Percentiles rank a stretch among this genome's conserved stretches.
phyloP scores from a whole-genome alignment of 2,329 filamentous ascomycete species.

The Claviceps sp. region DNA sequence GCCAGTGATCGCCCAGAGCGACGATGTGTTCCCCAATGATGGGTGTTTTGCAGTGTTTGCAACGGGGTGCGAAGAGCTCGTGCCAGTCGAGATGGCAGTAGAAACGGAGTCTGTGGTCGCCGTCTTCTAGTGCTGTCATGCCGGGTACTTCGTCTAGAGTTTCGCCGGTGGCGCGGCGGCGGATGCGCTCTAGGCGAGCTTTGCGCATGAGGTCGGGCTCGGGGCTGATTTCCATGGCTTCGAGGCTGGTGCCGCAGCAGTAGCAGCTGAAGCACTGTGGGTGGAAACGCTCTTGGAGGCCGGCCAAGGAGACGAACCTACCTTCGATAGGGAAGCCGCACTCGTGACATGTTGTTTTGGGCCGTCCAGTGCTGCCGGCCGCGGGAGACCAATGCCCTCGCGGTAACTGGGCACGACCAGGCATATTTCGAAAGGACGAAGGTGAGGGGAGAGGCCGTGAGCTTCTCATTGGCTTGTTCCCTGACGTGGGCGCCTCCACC shows the following conservation, averaged over 20 bases:
- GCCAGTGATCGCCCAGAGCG: conserved; percentile 90
- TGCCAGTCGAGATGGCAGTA: conserved; percentile 99
- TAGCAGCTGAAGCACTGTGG: conserved; percentile 87
- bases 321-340: conserved; percentile 79
- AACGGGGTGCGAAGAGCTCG: conserved; percentile 81
- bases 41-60: conserved; percentile 91
- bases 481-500: conserved; percentile 28
- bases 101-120: conserved; percentile 65
- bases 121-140: conserved; percentile 54
- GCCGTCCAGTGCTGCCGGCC: conserved; percentile 30
- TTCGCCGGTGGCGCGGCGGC: conserved; percentile 43
- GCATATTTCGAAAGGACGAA: conserved; percentile 17
- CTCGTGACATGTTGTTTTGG: conserved; percentile 66
- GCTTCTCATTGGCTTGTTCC: conserved; percentile 18
- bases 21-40: conserved; percentile 93
- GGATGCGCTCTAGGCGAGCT: conserved; percentile 62
- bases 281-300: conserved; percentile 65
- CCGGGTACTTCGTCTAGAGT: conserved; percentile 48
- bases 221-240: conserved; percentile 91
- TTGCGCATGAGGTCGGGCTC: conserved; percentile 63
- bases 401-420: conserved; percentile 26
- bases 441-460: conserved; percentile 32
- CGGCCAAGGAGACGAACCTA: conserved; percentile 73
- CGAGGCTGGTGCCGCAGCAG: conserved; percentile 73
- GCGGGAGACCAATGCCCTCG: conserved; percentile 48